Percentiles rank a stretch among this genome's conserved stretches.
phyloP scores from a whole-genome alignment of 768 basidiomycete species.

The Paxillus involutus region DNA sequence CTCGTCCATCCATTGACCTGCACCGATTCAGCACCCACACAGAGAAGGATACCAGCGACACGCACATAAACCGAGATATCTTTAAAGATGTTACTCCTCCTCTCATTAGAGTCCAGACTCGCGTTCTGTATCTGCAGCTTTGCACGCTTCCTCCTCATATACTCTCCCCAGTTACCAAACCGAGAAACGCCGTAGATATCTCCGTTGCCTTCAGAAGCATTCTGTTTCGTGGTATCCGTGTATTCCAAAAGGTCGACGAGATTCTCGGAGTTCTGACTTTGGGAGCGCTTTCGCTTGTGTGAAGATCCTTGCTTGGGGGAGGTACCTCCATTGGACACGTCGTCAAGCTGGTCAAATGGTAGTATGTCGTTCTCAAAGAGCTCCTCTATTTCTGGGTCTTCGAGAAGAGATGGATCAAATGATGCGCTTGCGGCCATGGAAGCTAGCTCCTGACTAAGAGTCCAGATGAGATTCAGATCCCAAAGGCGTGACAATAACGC shows the following conservation, averaged over 20 bases:
- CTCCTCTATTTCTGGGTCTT: constrained; percentile 35
- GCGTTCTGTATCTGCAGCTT: constrained; percentile 85
- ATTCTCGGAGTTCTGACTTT: constrained; percentile 6
- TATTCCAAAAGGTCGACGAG: background rate
- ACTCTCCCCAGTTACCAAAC: constrained; percentile 85
- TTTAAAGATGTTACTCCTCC: constrained; percentile 57
- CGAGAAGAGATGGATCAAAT: background rate
- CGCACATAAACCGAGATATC: constrained; percentile 83
- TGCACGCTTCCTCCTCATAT: constrained; percentile 87
- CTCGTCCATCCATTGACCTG: constrained; percentile 91
- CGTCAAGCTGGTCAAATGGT: constrained; percentile 12
- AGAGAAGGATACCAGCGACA: constrained; percentile 4
- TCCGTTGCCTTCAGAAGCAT: constrained; percentile 32
- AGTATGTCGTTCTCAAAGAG: constrained; percentile 7
- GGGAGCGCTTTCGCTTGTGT: constrained; percentile 39
- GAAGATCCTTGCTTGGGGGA: constrained; percentile 40
- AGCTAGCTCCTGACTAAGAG: constrained; percentile 4
- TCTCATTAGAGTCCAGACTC: constrained; percentile 27
- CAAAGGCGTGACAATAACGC: background rate
- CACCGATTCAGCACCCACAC: background rate
- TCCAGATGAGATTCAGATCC: background rate
- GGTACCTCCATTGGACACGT: constrained; percentile 21
- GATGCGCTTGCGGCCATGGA: background rate
- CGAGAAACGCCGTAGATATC: constrained; percentile 72
- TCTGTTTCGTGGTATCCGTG: constrained; percentile 11